Conservation (phyloP, 768 basidiomycete species). For the Saitozyma podzolica region DNA sequence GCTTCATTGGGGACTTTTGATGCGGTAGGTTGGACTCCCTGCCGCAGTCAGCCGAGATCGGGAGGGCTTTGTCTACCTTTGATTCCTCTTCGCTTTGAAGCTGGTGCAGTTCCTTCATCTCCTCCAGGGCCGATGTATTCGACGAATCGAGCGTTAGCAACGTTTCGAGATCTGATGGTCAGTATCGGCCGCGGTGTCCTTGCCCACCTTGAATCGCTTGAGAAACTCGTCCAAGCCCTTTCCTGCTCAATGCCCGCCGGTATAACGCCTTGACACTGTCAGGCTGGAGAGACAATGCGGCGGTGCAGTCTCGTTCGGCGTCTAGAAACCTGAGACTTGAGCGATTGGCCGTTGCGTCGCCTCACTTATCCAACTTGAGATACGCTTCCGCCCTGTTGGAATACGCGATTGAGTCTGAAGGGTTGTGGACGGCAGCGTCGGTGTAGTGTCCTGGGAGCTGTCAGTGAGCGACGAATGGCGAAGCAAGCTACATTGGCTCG, state of each 20-base stretch:
- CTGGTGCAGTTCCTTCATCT: constrained; percentile 59
- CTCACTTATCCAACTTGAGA: constrained; percentile 92
- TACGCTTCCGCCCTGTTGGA: constrained; percentile 89
- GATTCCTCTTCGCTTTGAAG: too few relatives aligned
- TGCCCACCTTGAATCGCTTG: constrained; percentile 68
- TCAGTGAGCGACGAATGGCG: not conserved
- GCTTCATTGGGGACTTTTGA: too few relatives aligned
- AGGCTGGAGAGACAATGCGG: constrained; percentile 60
- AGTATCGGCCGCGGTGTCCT: too few relatives aligned
- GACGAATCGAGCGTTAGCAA: constrained; percentile 65
- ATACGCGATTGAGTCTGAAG: constrained; percentile 71
- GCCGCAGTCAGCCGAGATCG: too few relatives aligned
- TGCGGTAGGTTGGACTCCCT: too few relatives aligned
- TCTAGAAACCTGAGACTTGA: constrained; percentile 65
- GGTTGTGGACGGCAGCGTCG: constrained; percentile 71
- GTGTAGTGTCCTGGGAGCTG: constrained; percentile 67
- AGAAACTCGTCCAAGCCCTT: constrained; percentile 59
- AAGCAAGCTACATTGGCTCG: not conserved
- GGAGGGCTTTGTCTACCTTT: too few relatives aligned
- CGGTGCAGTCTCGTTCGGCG: constrained; percentile 76
- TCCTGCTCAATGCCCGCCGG: constrained; percentile 71
- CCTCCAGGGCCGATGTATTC: constrained; percentile 65
- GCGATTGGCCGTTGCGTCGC: constrained; percentile 41
- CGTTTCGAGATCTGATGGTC: constrained; percentile 62
- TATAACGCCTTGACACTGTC: constrained; percentile 78